Base-by-base conservation (phyloP, 2,329 filamentous ascomycete species). In the Verticillium dahliae region DNA sequence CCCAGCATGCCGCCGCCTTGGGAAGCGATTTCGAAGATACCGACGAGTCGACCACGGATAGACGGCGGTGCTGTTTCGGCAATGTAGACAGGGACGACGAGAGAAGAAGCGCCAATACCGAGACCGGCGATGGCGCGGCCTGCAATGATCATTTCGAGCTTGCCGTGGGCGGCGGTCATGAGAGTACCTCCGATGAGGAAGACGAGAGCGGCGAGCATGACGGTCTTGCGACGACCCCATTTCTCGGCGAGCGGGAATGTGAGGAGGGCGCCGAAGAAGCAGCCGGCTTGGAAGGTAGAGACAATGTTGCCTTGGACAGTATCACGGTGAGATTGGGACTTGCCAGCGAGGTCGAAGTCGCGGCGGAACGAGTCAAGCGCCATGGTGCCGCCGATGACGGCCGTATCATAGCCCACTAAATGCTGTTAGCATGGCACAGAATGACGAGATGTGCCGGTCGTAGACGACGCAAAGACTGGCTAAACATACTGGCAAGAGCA, bases 101-200 rank as follows among this genome's bases (percentile, higher is more conserved):
- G 74, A 1, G 80, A 81, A 0, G 78, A 79, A 39, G 78, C 76
- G 4, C 81, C 81, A 62, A 83, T 80, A 2, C 80, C 81, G n/a
- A 83, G 67, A 50, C 81, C 81, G 27, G 79, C 78, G 62, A 83
- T 75, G 54, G 80, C 80, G n/a, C 81, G 74, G 1, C 81, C 81
- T 14, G 70, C 77, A 62, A 81, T 79, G 38, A 83, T 72, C 69
- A 76, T 65, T 62, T 66, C 69, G 37, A 77, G 67, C 27, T 64
- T 67, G 2, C 75, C 75, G 38, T 68, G 67, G 0, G 71, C 67
- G 35, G 69, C 71, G 3, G 71, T 74, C 73, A 74, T 73, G 22
- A 75, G 66, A 6, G 69, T 68, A 39, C 70, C 74, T 31, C 73
- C 76, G 57, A 74, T 59, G 34, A 73, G 68, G 65, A 81, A 82